phyloP scores from a whole-genome alignment of 495 filamentous ascomycete species.

The Lepidopterella palustris region DNA sequence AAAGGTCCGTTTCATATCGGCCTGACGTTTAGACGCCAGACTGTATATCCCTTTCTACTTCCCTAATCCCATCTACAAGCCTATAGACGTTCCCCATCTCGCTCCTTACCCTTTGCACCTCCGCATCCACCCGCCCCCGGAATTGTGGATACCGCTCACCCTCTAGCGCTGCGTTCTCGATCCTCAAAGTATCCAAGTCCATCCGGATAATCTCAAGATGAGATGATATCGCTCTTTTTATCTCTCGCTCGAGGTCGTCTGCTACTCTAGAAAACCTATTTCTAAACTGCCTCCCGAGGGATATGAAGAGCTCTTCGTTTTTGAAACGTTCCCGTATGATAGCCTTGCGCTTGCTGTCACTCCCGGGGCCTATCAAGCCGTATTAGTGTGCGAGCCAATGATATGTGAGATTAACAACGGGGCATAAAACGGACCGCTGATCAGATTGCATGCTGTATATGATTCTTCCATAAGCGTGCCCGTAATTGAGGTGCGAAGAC shows the following conservation, averaged over 20 bases:
- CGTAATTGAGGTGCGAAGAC: constrained; percentile 36
- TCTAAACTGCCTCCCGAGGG: constrained; percentile 23
- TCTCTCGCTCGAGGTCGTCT: constrained; percentile 21
- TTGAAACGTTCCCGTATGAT: constrained; percentile 29
- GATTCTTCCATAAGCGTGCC: constrained; percentile 33
- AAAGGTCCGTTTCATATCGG: too few relatives aligned
- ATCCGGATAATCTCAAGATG: constrained; percentile 27
- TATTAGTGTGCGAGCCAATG: too few relatives aligned
- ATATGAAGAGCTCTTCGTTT: constrained; percentile 23
- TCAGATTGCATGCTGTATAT: not conserved
- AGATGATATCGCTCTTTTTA: constrained; percentile 13
- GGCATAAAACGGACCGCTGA: constrained; percentile 9
- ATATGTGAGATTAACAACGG: too few relatives aligned
- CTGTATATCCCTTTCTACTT: too few relatives aligned
- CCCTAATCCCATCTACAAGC: not conserved
- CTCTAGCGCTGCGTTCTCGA: constrained; percentile 33
- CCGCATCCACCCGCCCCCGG: constrained; percentile 24
- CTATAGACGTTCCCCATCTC: constrained; percentile 3
- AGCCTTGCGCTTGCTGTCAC: constrained; percentile 28
- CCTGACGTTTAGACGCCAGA: too few relatives aligned
- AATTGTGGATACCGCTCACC: constrained; percentile 36
- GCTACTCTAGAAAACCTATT: constrained; percentile 21
- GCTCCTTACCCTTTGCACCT: constrained; percentile 10
- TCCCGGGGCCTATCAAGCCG: constrained; percentile 37
- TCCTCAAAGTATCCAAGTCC: constrained; percentile 33